phyloP scores from a whole-genome alignment of 306 rosid genomes.

The Albizia julibrissin region DNA sequence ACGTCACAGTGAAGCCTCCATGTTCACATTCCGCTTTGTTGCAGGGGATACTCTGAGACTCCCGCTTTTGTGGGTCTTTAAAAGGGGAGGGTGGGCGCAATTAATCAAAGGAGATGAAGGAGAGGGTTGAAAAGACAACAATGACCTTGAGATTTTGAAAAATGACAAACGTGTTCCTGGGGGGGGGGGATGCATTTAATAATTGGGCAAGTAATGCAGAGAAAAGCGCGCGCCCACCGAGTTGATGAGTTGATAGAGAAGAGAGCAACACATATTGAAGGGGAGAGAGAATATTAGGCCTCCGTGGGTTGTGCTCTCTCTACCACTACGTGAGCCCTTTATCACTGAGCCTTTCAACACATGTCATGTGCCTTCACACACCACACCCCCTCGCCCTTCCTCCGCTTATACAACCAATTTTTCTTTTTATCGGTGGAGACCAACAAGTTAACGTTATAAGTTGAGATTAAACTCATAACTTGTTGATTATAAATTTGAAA shows the following conservation, averaged over 20 bases:
- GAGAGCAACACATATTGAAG: background rate
- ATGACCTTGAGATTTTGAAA: background rate
- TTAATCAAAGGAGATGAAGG: background rate
- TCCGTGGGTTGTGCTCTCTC: slow-evolving; percentile 71
- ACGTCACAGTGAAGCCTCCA: slow-evolving; percentile 4
- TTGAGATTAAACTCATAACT: no score
- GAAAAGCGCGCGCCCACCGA: slow-evolving; percentile 27
- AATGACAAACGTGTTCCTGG: background rate
- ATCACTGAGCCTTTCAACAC: slow-evolving; percentile 41
- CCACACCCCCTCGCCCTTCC: background rate
- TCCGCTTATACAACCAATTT: no score
- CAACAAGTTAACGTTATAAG: no score
- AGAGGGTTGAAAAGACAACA: background rate
- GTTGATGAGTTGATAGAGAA: background rate
- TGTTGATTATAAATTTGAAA: no score
- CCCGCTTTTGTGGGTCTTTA: slow-evolving; percentile 74
- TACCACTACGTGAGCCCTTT: slow-evolving; percentile 45
- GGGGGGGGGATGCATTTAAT: background rate
- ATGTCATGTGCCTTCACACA: background rate
- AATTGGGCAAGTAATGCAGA: background rate
- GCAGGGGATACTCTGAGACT: slow-evolving; percentile 30
- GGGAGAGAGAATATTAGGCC: slow-evolving; percentile 25
- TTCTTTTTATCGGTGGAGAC: no score
- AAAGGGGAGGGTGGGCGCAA: slow-evolving; percentile 33
- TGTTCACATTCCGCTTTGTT: slow-evolving; percentile 22